Evolutionary conservation across 2,329 filamentous ascomycete genomes (phyloP), one percentile per base, ranked within the genome.

Genomic region (Allantophomopsis cytisporea): DNA sequence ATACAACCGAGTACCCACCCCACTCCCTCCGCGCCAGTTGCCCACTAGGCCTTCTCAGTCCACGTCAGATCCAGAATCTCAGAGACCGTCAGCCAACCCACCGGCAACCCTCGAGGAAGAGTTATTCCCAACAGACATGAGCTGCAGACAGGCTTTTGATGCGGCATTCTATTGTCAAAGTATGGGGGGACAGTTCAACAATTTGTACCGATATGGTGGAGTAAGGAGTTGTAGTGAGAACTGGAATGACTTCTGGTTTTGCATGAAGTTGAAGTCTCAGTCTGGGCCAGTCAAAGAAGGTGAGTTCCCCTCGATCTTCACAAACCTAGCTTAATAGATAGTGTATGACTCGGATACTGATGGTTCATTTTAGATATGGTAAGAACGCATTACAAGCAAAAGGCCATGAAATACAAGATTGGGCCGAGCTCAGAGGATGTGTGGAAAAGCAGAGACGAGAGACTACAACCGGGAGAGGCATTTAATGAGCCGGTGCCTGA

Each of bases 161-260:
- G 72, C 77, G 46, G 88, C 89, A 43, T 95, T 89, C 72, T 85
- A 89, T 68, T 98, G 91, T 71, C 84, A 91, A 57, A 86, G 82
- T 0, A 68, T 94, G 7, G 88, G 86, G 39, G 87, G 89, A 1
- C 88, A 96, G 59, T 94, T 88, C 68, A 87, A 83, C 53, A 78
- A 86, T 53, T 73, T 96, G 31, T 98, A 96, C 68, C 82, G 91
- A 31, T 80, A 86, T 55, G 91, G 91, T 45, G 64, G 68, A 33
- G 65, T 94, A 53, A 75, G 80, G 35, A 70, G 73, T 3, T 98
- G 91, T 68, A 75, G 69, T 45, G 82, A 93, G 48, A 79, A 87
- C 46, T 95, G 89, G 87, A 73, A 80, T 44, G 84, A 94, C 60
- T 96, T 94, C 61, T 94, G 88, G 83, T 89, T 95, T 64, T 98